A percentile compares a stretch with the other conserved stretches of the same genome.
These are phyloP conservation scores for Saccharomycopsis babjevae DNA, from an alignment of 805 yeast genomes.

Conservation along the genomic window DNA sequence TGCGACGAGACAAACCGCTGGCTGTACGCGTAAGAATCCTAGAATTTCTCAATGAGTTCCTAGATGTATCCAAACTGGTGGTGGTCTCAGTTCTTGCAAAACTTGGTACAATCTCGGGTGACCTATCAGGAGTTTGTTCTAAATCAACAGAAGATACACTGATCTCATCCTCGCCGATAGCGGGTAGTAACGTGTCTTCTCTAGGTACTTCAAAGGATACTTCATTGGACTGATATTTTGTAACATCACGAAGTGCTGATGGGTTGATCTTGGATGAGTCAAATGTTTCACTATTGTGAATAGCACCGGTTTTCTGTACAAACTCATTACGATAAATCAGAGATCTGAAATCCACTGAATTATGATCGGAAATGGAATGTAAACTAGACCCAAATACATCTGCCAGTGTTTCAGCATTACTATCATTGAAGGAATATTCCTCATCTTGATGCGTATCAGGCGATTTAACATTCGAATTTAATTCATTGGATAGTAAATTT, in stretches of 20 bases:
- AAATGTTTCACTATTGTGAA: constrained; percentile 8
- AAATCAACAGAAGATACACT: not conserved
- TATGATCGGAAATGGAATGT: constrained; percentile 11
- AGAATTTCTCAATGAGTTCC: not conserved
- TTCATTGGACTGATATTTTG: not conserved
- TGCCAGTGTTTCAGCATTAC: not conserved
- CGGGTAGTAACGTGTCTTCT: not conserved
- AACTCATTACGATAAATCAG: constrained; percentile 14
- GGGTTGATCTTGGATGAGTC: not conserved
- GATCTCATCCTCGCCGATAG: not conserved
- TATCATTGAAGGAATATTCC: not conserved
- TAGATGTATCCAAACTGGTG: not conserved
- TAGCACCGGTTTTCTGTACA: constrained; percentile 9
- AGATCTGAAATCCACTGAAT: constrained; percentile 12
- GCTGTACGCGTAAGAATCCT: not conserved
- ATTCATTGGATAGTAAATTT: not conserved
- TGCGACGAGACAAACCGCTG: not conserved
- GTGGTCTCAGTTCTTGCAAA: not conserved
- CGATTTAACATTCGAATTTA: not conserved
- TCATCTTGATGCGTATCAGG: not conserved
- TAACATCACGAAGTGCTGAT: not conserved
- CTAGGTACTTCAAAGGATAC: not conserved
- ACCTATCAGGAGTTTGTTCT: not conserved
- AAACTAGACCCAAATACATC: constrained; percentile 17
- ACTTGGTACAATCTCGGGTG: not conserved